Evolutionary conservation across 768 basidiomycete species (phyloP).

Genomic region (Podaxis sp.): DNA sequence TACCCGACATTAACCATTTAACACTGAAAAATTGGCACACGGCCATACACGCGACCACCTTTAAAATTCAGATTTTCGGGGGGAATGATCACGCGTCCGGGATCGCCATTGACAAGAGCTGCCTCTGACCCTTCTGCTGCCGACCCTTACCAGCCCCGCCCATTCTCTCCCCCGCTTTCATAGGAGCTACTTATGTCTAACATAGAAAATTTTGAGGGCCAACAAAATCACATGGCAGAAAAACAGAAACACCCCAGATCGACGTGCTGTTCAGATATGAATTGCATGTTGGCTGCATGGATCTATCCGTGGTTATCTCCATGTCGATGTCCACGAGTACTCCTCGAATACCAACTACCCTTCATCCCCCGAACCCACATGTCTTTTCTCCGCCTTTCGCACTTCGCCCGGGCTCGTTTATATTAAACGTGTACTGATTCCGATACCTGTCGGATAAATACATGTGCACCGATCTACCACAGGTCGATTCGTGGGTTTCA

Average conservation of each 20-base stretch:
- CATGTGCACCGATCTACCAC: background rate
- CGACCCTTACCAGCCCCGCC: background rate
- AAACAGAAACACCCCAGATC: background rate
- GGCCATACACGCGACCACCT: background rate
- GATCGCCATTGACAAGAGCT: background rate
- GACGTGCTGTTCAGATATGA: background rate
- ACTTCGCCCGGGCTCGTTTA: background rate
- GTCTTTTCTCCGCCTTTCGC: constrained; percentile 2
- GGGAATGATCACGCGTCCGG: background rate
- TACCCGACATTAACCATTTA: background rate
- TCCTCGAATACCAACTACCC: background rate
- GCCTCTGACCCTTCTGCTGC: background rate
- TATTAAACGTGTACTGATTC: background rate
- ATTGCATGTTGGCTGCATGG: background rate
- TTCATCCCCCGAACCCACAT: background rate
- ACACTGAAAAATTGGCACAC: background rate
- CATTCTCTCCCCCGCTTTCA: background rate
- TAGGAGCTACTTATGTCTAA: background rate
- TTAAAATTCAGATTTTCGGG: background rate
- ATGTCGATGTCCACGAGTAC: background rate
- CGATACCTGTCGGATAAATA: background rate
- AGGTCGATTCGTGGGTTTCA: background rate
- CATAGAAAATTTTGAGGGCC: background rate
- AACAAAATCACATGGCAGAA: background rate
- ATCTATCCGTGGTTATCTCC: background rate